Evolutionary conservation across 768 basidiomycete genomes (phyloP), one percentile per base, ranked within the genome.

Genomic region (Phlebiopsis gigantea): DNA sequence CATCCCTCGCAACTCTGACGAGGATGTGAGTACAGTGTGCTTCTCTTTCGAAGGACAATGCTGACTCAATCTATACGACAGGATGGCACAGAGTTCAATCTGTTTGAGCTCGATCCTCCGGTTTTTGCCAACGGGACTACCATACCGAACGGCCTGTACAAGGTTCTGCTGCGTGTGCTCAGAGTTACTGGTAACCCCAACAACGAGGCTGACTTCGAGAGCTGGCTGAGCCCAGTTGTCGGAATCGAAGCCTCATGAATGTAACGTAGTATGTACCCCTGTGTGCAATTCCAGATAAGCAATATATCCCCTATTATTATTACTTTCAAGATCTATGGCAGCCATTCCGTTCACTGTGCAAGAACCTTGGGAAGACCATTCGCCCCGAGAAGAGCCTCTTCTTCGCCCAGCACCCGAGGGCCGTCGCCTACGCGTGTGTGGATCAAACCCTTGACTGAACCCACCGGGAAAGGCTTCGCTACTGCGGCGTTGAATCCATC

Each of bases 381-480:
- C 0, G 63, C 64, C 1, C 78, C 80, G 61, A 98, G 71, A 61
- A 99, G 67, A 22, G 83, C 72, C 63, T 91, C 89, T 49, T 80
- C 79, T 0, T 69, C 65, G 29, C 71, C 78, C 31, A 97, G 70
- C 17, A 82, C 81, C 61, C 88, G 78, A 0, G 96, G 96, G 0
- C 96, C 95, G 66, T 93, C 94, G 0, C 96, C 96, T 7, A 98
- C 91, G 45, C 80, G 77, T 8, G 96, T 98, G 71, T 96, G 93
- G 52, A 98, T 98, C 67, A 98, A 78, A 3, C 84, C 77, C 72
- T 92, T 92, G 41, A 98, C 93, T 1, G 89, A 84, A 0, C 90
- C 94, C 7, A 80, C 74, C 17, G 79, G 80, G 67, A 84, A 91
- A 48, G 75, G 77, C 70, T 85, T 86, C 31, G 88, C 87, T 2